phyloP scores from a whole-genome alignment of 352 stramenopile genomes.

The Globisporangium recalcitrans region DNA sequence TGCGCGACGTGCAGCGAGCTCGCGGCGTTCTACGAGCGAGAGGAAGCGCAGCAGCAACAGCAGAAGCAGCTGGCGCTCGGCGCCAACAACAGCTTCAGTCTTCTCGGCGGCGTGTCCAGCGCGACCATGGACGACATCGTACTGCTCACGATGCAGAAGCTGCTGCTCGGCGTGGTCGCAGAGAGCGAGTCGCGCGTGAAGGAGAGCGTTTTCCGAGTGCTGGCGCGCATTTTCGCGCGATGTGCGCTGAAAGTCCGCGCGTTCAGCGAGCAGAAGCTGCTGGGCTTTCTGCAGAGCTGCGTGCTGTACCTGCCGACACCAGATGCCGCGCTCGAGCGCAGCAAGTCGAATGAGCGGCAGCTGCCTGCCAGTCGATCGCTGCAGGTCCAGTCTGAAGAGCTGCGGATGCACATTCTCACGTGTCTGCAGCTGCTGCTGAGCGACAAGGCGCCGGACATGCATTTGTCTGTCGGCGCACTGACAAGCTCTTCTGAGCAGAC shows the following conservation, averaged over 20 bases:
- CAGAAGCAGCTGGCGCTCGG: neutral
- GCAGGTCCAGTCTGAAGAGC: slow-evolving; percentile 49
- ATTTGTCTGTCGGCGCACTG: slow-evolving; percentile 14
- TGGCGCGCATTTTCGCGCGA: slow-evolving; percentile 28
- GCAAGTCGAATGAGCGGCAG: neutral
- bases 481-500: slow-evolving; percentile 22
- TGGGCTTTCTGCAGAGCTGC: slow-evolving; percentile 47
- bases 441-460: slow-evolving; percentile 1
- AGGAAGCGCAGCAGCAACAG: slow-evolving; percentile 3
- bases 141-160: slow-evolving; percentile 55
- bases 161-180: slow-evolving; percentile 34
- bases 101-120: slow-evolving; percentile 14
- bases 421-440: slow-evolving; percentile 37
- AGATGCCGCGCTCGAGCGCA: slow-evolving; percentile 13
- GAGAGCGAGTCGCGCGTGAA: slow-evolving; percentile 18
- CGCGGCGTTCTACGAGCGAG: slow-evolving; percentile 19
- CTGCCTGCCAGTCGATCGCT: neutral
- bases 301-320: slow-evolving; percentile 53
- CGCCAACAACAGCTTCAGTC: neutral
- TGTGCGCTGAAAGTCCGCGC: slow-evolving; percentile 25
- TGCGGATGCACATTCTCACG: slow-evolving; percentile 43
- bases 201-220: slow-evolving; percentile 28
- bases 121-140: slow-evolving; percentile 61
- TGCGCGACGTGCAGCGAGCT: slow-evolving; percentile 26
- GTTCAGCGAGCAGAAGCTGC: slow-evolving; percentile 20